Evolutionary conservation across 768 basidiomycete genomes (phyloP), one percentile per base, ranked within the genome.

Genomic region (Leucocoprinus birnbaumii): DNA sequence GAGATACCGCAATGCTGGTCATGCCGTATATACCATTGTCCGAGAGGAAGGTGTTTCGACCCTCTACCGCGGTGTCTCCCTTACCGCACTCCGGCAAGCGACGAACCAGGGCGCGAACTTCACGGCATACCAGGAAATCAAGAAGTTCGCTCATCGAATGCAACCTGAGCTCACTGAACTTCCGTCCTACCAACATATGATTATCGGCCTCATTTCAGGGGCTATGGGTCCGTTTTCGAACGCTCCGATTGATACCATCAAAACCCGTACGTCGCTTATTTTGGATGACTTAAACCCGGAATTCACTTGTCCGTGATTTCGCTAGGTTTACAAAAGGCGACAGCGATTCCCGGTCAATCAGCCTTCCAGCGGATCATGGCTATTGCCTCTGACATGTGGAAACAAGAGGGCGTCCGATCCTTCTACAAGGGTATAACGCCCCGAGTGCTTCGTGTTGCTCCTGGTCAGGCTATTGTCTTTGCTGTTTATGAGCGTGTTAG

Each of bases 371-470:
- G 95, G 6, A 86, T 99, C 64, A 67, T 79, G 9, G 77, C 79
- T 26, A 95, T 99, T 56, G 87, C 92, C 26, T 71, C 73, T n/a
- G 93, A 93, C 45, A 97, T 98, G 94, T 98, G 94, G 88, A 82
- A 77, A 58, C 78, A 82, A 61, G 97, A 99, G 71, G 97, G 97
- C 5, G 75, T 88, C 14, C 71, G 71, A 42, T 93, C 95, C 51
- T 98, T 99, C 73, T 98, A 98, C 77, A 98, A 97, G 75, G 97
- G 97, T 18, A 98, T 99, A 67, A 98, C 95, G 0, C 97, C 97
- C 34, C 82, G 97, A 19, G 94, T 99, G 34, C 75, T 97, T 63
- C 85, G 97, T 51, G 97, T 99, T 43, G 97, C 97, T 2, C 97
- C 97, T 7, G 97, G 96, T 1, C 92, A 93, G 68, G 95, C 95